Base-by-base conservation (phyloP, 2,329 filamentous ascomycete species). In the Clonostachys rhizophaga region DNA sequence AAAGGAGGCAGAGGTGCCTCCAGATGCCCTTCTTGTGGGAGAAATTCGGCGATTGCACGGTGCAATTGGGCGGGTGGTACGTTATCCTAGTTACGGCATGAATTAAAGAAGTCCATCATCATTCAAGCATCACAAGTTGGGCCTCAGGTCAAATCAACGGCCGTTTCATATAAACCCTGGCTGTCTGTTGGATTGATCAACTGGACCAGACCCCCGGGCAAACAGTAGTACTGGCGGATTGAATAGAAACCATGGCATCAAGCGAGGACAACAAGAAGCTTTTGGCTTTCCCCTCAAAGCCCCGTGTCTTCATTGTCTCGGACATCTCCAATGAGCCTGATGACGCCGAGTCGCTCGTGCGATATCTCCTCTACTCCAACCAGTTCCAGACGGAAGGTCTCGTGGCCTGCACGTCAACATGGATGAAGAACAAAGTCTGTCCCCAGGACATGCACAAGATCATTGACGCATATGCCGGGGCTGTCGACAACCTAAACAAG, bases 271-370 rank as follows among this genome's bases (percentile, higher is more conserved):
- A 13, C 11, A 17, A 24, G 17, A 42, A 42, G 40, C 40, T 42
- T 20, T 42, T 42, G 18, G 17, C 40, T 20, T 24, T 30, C 24
- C 24, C 24, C 8, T 30, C 36, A 24, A 61, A 61, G 49, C 61
- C 60, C 5, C 55, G 63, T 7, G 60, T 70, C 12, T 70, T 70
- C 34, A 60, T 71, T 43, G 43, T 70, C 16, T 63, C 64, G 10
- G 68, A 72, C 40, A 71, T 71, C 47, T 64, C 65, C 40, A 71
- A 71, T 53, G 68, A 72, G 49, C 68, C 67, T 1, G 69, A 71
- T 45, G 68, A 72, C 52, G 59, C 64, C 6, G 62, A 69, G 49
- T 70, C 65, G 1, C 55, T 72, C 11, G 63, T 67, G 10, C 65
- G 70, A 3, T 68, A 67, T 47, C 57, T 74, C 9, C 54, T 68